A percentile compares a stretch with the other conserved stretches of the same genome.
phyloP scores from a whole-genome alignment of 176 grass and related monocot genomes.

The Triticum urartu region DNA sequence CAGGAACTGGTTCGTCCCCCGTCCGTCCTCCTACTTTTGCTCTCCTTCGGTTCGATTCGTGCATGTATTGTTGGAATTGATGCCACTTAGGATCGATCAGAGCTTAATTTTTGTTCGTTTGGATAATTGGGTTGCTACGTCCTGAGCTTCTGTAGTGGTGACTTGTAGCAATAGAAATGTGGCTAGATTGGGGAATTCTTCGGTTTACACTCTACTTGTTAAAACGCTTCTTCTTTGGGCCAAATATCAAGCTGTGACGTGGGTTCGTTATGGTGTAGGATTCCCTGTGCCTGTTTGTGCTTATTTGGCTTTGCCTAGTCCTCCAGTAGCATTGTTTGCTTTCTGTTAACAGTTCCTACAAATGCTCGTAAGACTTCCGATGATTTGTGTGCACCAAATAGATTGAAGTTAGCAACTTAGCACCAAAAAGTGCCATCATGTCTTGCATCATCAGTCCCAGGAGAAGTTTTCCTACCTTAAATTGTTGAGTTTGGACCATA shows the following conservation, averaged over 20 bases:
- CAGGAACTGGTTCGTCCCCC: conserved; percentile 77
- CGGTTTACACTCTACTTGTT: background rate
- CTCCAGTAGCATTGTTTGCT: background rate
- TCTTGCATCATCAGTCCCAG: background rate
- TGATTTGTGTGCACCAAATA: background rate
- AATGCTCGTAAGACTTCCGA: conserved; percentile 17
- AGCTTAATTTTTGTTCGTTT: background rate
- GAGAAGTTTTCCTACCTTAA: background rate
- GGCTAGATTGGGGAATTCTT: background rate
- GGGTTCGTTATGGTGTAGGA: background rate
- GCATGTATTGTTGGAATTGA: background rate
- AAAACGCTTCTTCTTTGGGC: background rate
- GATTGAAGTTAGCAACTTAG: background rate
- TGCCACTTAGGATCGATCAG: background rate
- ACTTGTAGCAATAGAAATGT: background rate
- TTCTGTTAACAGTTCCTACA: background rate
- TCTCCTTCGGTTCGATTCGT: background rate
- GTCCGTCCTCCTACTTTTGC: background rate
- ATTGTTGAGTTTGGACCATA: background rate
- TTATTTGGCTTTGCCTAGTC: background rate
- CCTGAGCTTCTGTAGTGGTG: background rate
- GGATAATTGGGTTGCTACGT: background rate
- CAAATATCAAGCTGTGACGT: background rate
- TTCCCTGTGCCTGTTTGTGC: background rate
- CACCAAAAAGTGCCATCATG: background rate